Evolutionary conservation across 192 early-diverging fungal genomes (phyloP), one percentile per base, ranked within the genome.

Genomic region (Paraglomus brasilianum): DNA sequence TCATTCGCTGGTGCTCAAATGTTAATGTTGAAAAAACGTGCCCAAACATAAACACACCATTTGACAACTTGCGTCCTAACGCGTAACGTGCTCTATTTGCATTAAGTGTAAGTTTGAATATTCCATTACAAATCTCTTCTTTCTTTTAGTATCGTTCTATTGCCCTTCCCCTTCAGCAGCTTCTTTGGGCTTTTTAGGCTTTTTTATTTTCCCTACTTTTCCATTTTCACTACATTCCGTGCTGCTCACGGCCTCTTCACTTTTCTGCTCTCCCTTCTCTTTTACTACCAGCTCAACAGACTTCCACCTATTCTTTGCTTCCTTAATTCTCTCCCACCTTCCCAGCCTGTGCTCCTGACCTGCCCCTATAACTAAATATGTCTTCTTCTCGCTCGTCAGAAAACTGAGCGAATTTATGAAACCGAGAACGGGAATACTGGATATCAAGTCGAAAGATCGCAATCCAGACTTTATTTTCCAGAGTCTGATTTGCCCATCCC

Each of bases 291-390:
- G 71, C 17, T 85, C 85, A 44, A 98, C 80, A 4, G 92, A 70
- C 62, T 79, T 83, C 61, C 92, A 74, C 24, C 82, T 82, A 70
- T 97, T 98, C 72, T 86, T 88, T 6, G 83, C 91, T 42, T 83
- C 80, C 71, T 91, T 94, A 51, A 85, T 73, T 72, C 88, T 87
- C 66, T 85, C 82, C 97, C 97, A 99, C 49, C 97, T 86, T 10
- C 97, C 97, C 45, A 92, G 70, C 69, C 85, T 83, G 68, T 93
- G 92, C 77, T 99, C 97, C 74, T 95, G 92, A 19, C 95, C 96
- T 43, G 90, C 75, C 5, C 84, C 95, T 1, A 84, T 86, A 4
- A 86, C 85, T 43, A 98, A 65, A 42, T 79, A 43, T 10, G 80
- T 83, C 15, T 47, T 47, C 15, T 47, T 47, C 15, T 10, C 15